Evolutionary conservation across 768 basidiomycete species (phyloP), one percentile per base, ranked within the genome.

Genomic region (Leccinum variicolor): DNA sequence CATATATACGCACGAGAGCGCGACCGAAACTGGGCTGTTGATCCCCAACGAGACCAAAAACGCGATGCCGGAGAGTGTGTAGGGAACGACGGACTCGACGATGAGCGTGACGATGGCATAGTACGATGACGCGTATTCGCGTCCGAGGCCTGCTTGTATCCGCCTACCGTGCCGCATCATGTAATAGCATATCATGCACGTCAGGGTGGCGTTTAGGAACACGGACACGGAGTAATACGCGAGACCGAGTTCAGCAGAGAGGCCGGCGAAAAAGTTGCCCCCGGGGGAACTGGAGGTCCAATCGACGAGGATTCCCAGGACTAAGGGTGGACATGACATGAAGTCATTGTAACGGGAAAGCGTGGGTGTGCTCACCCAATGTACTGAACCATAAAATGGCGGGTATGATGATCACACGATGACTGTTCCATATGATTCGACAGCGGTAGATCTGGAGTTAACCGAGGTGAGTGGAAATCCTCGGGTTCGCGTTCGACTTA

Each of bases 371-470:
- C 66, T 56, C 34, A 71, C 69, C 48, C 3, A 71, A 56, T 15
- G 65, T 63, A 36, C 43, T 25, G 13, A 64, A 0, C 71, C 69
- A 71, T 15, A 73, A n/a, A 45, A 62, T 23, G 25, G 50, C 11
- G 25, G 70, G 70, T 14, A 60, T 10, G 14, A 61, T 2, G 19
- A 66, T 26, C 21, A 46, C 58, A 6, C 28, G 33, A 50, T 58
- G 23, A 36, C 34, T 62, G 29, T 66, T 41, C 73, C 74, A 78
- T 34, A 78, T 56, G 25, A 76, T 58, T 39, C 59, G 72, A 62
- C 75, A 76, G 26, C 76, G 78, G 55, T 76, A 69, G 17, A 79
- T 67, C 78, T 79, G 50, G 23, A 74, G 57, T 6, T 26, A 48
- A 50, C 10, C 33, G 21, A 34, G 14, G 31, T 68, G 28, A 66